Base-by-base conservation (phyloP, 2,329 filamentous ascomycete genomes). In the Fusarium floridanum region DNA sequence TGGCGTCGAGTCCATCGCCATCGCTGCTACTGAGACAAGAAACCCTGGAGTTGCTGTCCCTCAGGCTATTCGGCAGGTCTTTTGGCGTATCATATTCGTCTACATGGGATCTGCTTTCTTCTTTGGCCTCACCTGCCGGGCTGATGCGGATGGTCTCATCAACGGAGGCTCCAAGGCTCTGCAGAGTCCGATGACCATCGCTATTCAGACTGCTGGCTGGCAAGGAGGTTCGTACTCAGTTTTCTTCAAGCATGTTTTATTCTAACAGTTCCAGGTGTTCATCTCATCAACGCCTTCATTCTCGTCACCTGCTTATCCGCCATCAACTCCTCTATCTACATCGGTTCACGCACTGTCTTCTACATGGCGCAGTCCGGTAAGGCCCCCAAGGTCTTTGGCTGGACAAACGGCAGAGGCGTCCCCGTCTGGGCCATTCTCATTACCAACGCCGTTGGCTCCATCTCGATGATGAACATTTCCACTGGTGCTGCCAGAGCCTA, bases 251-350 rank as follows among this genome's bases (percentile, higher is more conserved):
- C 11, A 22, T 39, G 5, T 27, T 22, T 12, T 14, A 41, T 63
- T 48, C 68, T 75, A 57, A 78, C 57, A 20, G 17, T 27, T 16
- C 2, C 22, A 83, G 82, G 83, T 39, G 92, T 93, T 1, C 91
- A 95, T 79, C 87, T 95, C 2, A 93, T 95, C 84, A 95, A 95
- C 74, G 92, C 91, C 43, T 92, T 94, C 78, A 94, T 94, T 77
- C 88, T 95, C 61, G 85, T 94, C 10, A 94, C 93, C 14, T 93
- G 93, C 65, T 85, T 94, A 41, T 91, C 88, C 1, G 92, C 93
- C 20, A 89, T 92, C 75, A 95, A 95, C 82, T 91, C 90, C 62
- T 93, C 91, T 10, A 92, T 95, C 71, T 95, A 95, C 81, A 94
- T 95, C 74, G 91, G 91, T 53, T 93, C 92, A 4, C 89, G 94